Evolutionary conservation across 495 filamentous ascomycete species (phyloP).

Genomic region (Xylaria telfairii): DNA sequence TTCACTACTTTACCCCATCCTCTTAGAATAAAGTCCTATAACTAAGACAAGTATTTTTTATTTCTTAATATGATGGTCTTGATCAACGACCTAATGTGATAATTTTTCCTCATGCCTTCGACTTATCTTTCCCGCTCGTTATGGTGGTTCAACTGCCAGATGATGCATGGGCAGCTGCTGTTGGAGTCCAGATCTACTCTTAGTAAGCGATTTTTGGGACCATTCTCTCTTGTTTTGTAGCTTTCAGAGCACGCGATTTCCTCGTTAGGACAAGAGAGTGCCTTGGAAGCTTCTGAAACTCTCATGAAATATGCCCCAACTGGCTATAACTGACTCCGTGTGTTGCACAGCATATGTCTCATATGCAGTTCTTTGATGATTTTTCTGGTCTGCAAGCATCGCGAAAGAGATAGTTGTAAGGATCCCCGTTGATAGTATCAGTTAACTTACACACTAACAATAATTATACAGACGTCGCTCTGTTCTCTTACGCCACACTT

Average conservation of each 20-base stretch:
- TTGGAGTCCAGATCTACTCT: slow-evolving; percentile 50
- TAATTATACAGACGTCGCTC: slow-evolving; percentile 45
- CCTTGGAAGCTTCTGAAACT: no score
- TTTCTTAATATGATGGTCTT: background rate
- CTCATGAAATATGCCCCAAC: no score
- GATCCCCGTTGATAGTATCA: background rate
- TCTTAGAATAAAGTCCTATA: background rate
- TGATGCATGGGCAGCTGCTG: slow-evolving; percentile 46
- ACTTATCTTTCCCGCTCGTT: slow-evolving; percentile 14
- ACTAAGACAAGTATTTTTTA: background rate
- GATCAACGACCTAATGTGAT: background rate
- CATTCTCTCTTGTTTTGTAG: no score
- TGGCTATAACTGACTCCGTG: no score
- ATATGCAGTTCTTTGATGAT: slow-evolving; percentile 42
- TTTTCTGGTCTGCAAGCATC: slow-evolving; percentile 50
- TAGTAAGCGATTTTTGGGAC: no score
- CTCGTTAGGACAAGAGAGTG: no score
- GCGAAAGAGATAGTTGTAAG: slow-evolving; percentile 55
- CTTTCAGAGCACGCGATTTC: no score
- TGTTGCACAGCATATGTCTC: no score
- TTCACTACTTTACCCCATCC: background rate
- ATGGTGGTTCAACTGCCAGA: slow-evolving; percentile 52
- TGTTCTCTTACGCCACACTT: slow-evolving; percentile 47
- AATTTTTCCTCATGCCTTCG: slow-evolving; percentile 8
- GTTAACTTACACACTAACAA: slow-evolving; percentile 16